Evolutionary conservation across 176 grass and related monocot genomes (phyloP).

Genomic region (Lolium rigidum): DNA sequence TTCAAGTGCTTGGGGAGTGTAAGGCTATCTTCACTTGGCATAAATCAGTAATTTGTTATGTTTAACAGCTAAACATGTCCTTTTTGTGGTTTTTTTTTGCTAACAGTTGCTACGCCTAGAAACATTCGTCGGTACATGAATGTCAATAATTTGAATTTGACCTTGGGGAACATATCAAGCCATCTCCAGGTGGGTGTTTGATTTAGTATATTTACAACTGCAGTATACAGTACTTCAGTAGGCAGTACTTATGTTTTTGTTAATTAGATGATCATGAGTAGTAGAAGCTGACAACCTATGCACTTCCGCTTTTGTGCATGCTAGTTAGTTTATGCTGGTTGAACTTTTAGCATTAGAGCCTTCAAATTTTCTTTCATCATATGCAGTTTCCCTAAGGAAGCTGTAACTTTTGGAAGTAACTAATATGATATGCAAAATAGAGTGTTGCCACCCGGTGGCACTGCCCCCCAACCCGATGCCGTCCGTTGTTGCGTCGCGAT

Average conservation of each 20-base stretch:
- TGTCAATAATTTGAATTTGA: slow-evolving; percentile 36
- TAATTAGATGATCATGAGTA: slow-evolving; percentile 26
- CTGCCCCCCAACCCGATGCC: too few species aligned
- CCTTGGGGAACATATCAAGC: slow-evolving; percentile 16
- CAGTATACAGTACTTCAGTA: not conserved
- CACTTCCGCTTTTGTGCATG: not conserved
- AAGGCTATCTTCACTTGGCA: slow-evolving; percentile 32
- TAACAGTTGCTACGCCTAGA: slow-evolving; percentile 24
- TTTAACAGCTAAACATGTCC: slow-evolving; percentile 38
- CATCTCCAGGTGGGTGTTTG: slow-evolving; percentile 47
- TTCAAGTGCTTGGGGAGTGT: slow-evolving; percentile 39
- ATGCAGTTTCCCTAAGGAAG: not conserved
- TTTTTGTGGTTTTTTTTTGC: slow-evolving; percentile 8
- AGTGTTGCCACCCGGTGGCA: too few species aligned
- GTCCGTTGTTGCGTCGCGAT: too few species aligned
- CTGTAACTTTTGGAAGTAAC: slow-evolving; percentile 10
- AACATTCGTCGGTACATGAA: slow-evolving; percentile 38
- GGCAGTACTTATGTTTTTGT: not conserved
- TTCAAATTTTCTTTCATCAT: slow-evolving; percentile 20
- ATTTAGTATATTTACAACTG: slow-evolving; percentile 18
- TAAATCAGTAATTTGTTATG: slow-evolving; percentile 13
- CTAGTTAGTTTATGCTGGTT: slow-evolving; percentile 20
- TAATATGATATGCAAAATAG: not conserved
- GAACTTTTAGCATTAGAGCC: slow-evolving; percentile 6
- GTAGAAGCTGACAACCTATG: slow-evolving; percentile 13